phyloP scores from a whole-genome alignment of 1,284 basidiomycete genomes.

The Ustilago loliicola region DNA sequence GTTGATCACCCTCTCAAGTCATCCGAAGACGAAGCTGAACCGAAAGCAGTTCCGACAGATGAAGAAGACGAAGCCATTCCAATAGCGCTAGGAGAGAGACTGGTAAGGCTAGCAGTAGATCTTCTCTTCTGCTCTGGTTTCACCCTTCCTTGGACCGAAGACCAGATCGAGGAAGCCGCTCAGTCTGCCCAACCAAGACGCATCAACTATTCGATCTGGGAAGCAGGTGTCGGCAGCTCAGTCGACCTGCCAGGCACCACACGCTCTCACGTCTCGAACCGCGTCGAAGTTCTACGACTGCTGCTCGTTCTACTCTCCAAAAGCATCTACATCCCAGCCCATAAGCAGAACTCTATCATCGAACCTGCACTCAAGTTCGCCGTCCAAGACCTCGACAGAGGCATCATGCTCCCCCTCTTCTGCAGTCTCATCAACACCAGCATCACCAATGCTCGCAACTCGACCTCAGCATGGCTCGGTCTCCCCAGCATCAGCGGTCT shows the following conservation, averaged over 20 bases:
- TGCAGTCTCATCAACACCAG: slow-evolving; percentile 67
- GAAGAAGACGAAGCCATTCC: slow-evolving; percentile 29
- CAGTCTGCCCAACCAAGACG: neutral
- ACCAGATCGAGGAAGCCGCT: slow-evolving; percentile 45
- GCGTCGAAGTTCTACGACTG: slow-evolving; percentile 61
- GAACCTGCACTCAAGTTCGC: slow-evolving; percentile 53
- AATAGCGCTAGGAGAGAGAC: slow-evolving; percentile 48
- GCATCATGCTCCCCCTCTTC: slow-evolving; percentile 60
- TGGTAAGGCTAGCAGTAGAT: slow-evolving; percentile 55
- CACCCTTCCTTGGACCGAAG: slow-evolving; percentile 67
- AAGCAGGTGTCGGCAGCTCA: slow-evolving; percentile 65
- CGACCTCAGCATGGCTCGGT: slow-evolving; percentile 42
- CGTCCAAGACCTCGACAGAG: slow-evolving; percentile 51
- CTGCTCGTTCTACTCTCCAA: slow-evolving; percentile 67
- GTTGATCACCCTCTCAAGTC: slow-evolving; percentile 43
- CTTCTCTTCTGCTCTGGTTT: slow-evolving; percentile 68
- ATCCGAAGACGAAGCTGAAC: neutral
- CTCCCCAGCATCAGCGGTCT: slow-evolving; percentile 35
- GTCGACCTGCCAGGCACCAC: slow-evolving; percentile 57
- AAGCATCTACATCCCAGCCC: slow-evolving; percentile 61
- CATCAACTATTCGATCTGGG: slow-evolving; percentile 63
- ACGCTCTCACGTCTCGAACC: slow-evolving; percentile 53
- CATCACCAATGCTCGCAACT: slow-evolving; percentile 50
- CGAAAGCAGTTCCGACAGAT: neutral
- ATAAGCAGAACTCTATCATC: slow-evolving; percentile 22